phyloP scores from a whole-genome alignment of 352 stramenopile genomes.

The Peronospora tabacina region DNA sequence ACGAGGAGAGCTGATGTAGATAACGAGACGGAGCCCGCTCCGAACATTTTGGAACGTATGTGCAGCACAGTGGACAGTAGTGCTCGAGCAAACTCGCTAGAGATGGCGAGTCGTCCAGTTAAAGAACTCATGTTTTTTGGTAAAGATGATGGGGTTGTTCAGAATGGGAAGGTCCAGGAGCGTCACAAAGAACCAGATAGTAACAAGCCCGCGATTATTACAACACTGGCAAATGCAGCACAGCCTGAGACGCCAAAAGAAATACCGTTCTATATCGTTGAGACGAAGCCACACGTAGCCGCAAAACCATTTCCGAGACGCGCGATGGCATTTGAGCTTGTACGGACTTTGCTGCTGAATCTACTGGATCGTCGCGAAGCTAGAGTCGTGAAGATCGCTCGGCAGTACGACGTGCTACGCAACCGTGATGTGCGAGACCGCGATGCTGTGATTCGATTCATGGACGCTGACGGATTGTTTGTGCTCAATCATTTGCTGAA shows the following conservation, averaged over 20 bases:
- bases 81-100: constrained; percentile 21
- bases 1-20: constrained; percentile 3
- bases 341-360: constrained; percentile 47
- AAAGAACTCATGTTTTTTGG: constrained; percentile 29
- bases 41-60: constrained; percentile 31
- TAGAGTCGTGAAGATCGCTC: constrained; percentile 29
- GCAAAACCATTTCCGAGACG: constrained; percentile 40
- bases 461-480: constrained; percentile 44
- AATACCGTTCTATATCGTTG: constrained; percentile 45
- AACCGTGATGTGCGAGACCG: constrained; percentile 57
- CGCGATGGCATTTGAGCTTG: constrained; percentile 44
- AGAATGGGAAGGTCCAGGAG: constrained; percentile 5
- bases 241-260: constrained; percentile 6
- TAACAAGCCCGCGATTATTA: neutral
- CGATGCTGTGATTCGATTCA: constrained; percentile 55
- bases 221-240: neutral
- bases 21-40: constrained; percentile 10
- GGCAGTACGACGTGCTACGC: constrained; percentile 52
- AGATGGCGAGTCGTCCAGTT: constrained; percentile 32
- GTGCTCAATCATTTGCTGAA: constrained; percentile 50
- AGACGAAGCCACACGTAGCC: constrained; percentile 23
- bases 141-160: constrained; percentile 19
- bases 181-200: neutral
- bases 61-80: constrained; percentile 8
- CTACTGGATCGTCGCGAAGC: constrained; percentile 44